Evolutionary conservation across 495 filamentous ascomycete species (phyloP).

Genomic region (Aspergillus ellipticus): DNA sequence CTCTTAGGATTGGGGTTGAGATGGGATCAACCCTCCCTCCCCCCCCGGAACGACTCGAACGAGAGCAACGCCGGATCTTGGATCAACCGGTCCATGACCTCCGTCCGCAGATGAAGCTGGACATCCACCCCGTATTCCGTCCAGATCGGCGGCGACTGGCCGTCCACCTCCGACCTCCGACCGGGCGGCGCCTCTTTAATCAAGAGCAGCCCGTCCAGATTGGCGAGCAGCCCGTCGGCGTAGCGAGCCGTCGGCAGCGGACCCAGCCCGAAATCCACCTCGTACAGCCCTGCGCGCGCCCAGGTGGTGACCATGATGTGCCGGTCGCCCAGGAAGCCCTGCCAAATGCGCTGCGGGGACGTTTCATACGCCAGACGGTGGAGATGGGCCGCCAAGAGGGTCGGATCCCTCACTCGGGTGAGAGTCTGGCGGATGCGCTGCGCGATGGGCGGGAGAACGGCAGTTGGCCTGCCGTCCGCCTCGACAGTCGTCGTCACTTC

Average conservation of each 20-base stretch:
- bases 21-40: too few relatives aligned
- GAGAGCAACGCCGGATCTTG: slow-evolving; percentile 7
- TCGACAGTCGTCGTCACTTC: background rate
- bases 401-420: slow-evolving; percentile 12
- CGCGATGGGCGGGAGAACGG: slow-evolving; percentile 1
- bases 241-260: slow-evolving; percentile 12
- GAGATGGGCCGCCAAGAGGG: slow-evolving; percentile 20
- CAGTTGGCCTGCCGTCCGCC: background rate
- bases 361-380: slow-evolving; percentile 28
- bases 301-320: slow-evolving; percentile 32
- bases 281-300: slow-evolving; percentile 25
- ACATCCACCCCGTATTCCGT: slow-evolving; percentile 25
- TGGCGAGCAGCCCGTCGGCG: slow-evolving; percentile 21
- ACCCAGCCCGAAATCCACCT: slow-evolving; percentile 26
- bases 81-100: slow-evolving; percentile 26
- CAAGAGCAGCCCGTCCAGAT: slow-evolving; percentile 24
- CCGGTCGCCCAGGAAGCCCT: slow-evolving; percentile 27
- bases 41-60: too few relatives aligned
- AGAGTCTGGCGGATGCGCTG: slow-evolving; percentile 26
- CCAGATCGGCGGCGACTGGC: slow-evolving; percentile 9
- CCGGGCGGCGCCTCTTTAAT: slow-evolving; percentile 27
- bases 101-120: slow-evolving; percentile 19
- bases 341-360: slow-evolving; percentile 33
- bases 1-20: too few relatives aligned
- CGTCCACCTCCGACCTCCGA: background rate